Percentiles rank a stretch among this genome's conserved stretches.
These are phyloP conservation scores for Datisca glomerata DNA, from an alignment of 306 rosid genomes.

Conservation along the genomic window DNA sequence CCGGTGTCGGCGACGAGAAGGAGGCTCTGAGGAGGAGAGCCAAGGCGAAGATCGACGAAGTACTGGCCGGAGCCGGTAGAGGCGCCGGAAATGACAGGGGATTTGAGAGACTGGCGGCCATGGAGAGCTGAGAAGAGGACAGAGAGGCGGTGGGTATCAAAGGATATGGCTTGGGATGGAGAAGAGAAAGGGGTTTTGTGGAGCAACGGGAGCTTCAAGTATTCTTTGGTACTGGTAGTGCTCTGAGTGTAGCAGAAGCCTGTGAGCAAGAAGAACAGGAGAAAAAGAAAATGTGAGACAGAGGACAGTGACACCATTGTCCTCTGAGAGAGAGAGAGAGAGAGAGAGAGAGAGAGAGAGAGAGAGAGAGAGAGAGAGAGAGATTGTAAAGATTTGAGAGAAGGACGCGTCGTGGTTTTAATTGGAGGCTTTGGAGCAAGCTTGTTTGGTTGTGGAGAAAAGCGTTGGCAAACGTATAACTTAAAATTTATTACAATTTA, in stretches of 20 bases:
- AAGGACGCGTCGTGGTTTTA: no score
- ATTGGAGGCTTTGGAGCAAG: no score
- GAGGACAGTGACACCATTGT: conserved; percentile 20
- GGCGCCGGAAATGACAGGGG: conserved; percentile 60
- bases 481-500: no score
- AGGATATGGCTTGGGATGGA: conserved; percentile 35
- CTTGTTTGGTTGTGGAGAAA: no score
- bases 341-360: neutral
- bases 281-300: conserved; percentile 1
- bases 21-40: conserved; percentile 60
- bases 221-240: conserved; percentile 7
- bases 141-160: conserved; percentile 46
- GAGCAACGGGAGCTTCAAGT: conserved; percentile 37
- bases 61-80: conserved; percentile 65
- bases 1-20: conserved; percentile 68
- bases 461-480: no score
- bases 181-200: conserved; percentile 22
- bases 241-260: conserved; percentile 9
- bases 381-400: no score
- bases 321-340: neutral
- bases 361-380: neutral
- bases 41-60: conserved; percentile 48
- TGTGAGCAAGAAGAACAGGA: conserved; percentile 9
- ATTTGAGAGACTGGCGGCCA: conserved; percentile 6
- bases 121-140: conserved; percentile 23